These are phyloP conservation scores for Scutellospora calospora DNA, from an alignment of 371 early-diverging fungal species.

Conservation along the genomic window DNA sequence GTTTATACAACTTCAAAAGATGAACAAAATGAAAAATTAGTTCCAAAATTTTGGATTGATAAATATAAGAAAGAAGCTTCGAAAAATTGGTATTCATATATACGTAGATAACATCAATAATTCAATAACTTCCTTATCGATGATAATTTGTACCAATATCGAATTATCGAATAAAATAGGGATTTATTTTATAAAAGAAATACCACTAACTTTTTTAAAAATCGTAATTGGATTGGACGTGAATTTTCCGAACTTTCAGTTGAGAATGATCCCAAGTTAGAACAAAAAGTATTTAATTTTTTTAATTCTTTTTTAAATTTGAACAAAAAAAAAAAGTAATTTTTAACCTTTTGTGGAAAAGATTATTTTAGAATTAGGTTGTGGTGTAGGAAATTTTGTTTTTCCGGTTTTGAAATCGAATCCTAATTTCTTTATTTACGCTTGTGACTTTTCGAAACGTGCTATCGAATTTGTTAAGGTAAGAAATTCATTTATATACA, in stretches of 20 bases:
- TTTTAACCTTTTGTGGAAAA: conserved; percentile 13
- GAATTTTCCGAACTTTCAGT: conserved; percentile 87
- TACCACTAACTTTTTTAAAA: conserved; percentile 93
- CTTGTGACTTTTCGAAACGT: conserved; percentile 85
- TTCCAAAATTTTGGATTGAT: conserved; percentile 80
- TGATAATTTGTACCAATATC: not conserved
- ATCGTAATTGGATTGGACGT: conserved; percentile 94
- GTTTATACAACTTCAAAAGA: conserved; percentile 44
- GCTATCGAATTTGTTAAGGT: conserved; percentile 83
- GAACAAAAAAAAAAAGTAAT: conserved; percentile 38
- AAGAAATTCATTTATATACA: conserved; percentile 4
- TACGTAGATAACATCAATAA: not conserved
- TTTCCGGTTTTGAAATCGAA: conserved; percentile 88
- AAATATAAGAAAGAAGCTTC: conserved; percentile 87
- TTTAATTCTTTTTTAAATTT: conserved; percentile 32
- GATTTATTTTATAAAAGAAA: conserved; percentile 93
- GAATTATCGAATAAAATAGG: conserved; percentile 50
- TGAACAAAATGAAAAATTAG: conserved; percentile 61
- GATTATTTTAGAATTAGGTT: conserved; percentile 83
- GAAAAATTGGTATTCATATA: conserved; percentile 70
- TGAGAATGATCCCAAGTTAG: not conserved
- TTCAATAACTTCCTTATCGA: not conserved
- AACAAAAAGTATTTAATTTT: not conserved
- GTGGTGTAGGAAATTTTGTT: conserved; percentile 97
- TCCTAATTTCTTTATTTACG: conserved; percentile 72